Base-by-base conservation (phyloP, 2,329 filamentous ascomycete genomes). In the Talaromyces islandicus region DNA sequence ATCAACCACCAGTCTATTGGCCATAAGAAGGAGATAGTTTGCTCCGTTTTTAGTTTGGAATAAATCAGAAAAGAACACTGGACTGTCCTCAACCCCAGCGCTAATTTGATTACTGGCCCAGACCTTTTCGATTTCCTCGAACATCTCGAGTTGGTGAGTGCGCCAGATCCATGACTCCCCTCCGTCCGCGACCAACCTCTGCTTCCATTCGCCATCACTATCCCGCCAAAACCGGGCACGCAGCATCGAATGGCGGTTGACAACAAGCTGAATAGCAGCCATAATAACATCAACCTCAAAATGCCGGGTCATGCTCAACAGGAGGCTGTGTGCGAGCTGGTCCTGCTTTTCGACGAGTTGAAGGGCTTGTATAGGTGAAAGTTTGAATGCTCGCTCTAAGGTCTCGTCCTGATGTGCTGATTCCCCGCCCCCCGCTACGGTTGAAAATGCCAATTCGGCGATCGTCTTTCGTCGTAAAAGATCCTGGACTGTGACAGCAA, bases 1-100 rank as follows among this genome's bases (percentile, higher is more conserved):
- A 41, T 61, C 55, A 41, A 59, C 24, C 10, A 51, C 38, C 53
- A 57, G 29, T n/a, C 51, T 38, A 35, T 58, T 41, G 17, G 59
- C 59, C 12, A 46, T 25, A 7, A 59, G 32, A 21, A 50, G 50
- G 7, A 58, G 19, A 41, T n/a, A 11, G 14, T 54, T 1, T 38
- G 35, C 35, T 38, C 35, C 35, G 14, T 11, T 38, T n/a, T 38
- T 38, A 11, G 17, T 38, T 38, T 38, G 35, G 14, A 38, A 38
- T 38, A 38, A 38, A 38, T 38, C 35, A 38, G 35, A 38, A 38
- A 14, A 38, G 17, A 38, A 38, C 35, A 38, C 35, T 38, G 35
- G 6, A 35, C 25, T 32, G 17, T 19, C 27, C 17, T 54, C 25
- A 35, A 32, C 17, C 52, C 35, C 35, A 4, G 6, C 17, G 35